Base-by-base conservation (phyloP, 2,329 filamentous ascomycete genomes). In the Talaromyces funiculosus region DNA sequence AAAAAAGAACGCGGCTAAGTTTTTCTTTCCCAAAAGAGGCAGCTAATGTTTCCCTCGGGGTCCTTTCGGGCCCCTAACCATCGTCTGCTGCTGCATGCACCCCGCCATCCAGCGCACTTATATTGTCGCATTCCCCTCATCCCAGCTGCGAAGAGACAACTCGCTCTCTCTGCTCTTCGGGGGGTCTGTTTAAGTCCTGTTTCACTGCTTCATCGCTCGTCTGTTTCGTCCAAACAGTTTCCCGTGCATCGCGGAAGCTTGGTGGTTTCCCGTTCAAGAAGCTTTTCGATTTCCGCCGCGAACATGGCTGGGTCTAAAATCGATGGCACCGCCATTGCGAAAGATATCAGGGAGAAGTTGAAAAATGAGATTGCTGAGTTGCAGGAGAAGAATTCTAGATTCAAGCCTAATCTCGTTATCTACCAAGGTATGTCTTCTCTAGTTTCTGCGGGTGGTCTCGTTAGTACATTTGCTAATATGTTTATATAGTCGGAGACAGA, bases 301-400 rank as follows among this genome's bases (percentile, higher is more conserved):
- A 81, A 78, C 72, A 97, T 97, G 92, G 85, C 86, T 68, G 93
- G 91, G 67, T 85, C 83, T 69, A 96, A 92, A 82, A 94, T 99
- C 71, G 94, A 99, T 80, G 94, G 94, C 81, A 96, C 88, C 60
- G 91, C 90, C 74, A 92, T 97, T 80, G 94, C 94, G 68, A 95
- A 93, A 81, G 84, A 81, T 73, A 96, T 97, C 73, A 88, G 94
- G 64, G 90, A 92, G 80, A 83, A 84, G 64, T 83, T 99, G 69
- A 88, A 88, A 69, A 80, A 80, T 51, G 88, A 97, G 77, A 95
- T 99, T 76, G 83, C 85, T 67, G 82, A 90, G 73, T 89, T 86
- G 74, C 93, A 97, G 77, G 83, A 85, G 77, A 77, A 81, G 63
- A 97, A 97, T 74, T 89, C 93, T 42, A 84, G 92, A 68, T 99